Evolutionary conservation across 1,284 basidiomycete genomes (phyloP).

Genomic region (Polyporus tsugae): DNA sequence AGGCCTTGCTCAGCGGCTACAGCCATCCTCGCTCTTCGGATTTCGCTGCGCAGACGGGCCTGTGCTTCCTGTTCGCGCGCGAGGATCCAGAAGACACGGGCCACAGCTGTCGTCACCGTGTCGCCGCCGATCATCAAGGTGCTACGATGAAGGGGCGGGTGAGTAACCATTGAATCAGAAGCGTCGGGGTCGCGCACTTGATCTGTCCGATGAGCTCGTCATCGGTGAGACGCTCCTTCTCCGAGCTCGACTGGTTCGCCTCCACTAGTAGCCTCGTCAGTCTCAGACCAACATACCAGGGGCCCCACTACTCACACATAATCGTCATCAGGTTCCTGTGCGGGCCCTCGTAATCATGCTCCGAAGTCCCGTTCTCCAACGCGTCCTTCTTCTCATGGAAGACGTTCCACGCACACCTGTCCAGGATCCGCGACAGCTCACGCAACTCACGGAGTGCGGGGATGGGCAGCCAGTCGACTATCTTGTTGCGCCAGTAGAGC

Average conservation of each 20-base stretch:
- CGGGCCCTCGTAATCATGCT: conserved; percentile 1
- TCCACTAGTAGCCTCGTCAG: conserved; percentile 24
- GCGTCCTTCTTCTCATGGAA: conserved; percentile 34
- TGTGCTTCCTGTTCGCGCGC: conserved; percentile 39
- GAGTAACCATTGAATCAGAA: not conserved
- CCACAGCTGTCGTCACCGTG: conserved; percentile 40
- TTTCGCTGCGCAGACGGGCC: conserved; percentile 39
- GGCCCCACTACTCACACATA: conserved; percentile 33
- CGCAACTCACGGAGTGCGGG: conserved; percentile 31
- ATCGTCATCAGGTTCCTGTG: conserved; percentile 42
- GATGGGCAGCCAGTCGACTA: conserved; percentile 36
- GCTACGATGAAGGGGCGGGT: conserved; percentile 25
- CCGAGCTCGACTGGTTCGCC: conserved; percentile 31
- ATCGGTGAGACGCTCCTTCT: conserved; percentile 32
- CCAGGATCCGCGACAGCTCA: conserved; percentile 29
- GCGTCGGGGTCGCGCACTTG: conserved; percentile 26
- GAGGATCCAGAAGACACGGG: conserved; percentile 40
- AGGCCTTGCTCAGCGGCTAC: conserved; percentile 10
- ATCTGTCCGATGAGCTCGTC: conserved; percentile 37
- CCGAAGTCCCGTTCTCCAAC: conserved; percentile 6
- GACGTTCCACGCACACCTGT: conserved; percentile 29
- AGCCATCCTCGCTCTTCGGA: conserved; percentile 34
- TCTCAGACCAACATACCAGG: too few species aligned
- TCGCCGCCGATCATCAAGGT: conserved; percentile 43
- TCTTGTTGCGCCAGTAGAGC: conserved; percentile 35